Evolutionary conservation across 495 filamentous ascomycete species (phyloP).

Genomic region (Zalerion maritima): DNA sequence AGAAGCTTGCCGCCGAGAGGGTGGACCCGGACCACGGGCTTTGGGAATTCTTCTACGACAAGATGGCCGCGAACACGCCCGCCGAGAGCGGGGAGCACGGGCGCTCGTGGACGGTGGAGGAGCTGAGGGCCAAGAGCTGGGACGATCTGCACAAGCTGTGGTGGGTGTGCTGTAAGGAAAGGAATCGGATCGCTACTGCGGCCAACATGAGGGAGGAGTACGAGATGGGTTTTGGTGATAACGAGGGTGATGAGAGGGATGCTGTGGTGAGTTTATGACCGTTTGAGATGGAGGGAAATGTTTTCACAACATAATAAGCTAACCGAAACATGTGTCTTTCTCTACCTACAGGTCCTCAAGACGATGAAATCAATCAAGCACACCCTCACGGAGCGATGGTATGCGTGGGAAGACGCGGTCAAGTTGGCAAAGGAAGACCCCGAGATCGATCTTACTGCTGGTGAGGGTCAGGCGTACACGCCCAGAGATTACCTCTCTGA

Average conservation of each 20-base stretch:
- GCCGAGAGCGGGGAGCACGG: conserved; percentile 55
- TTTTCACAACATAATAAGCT: background rate
- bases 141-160: conserved; percentile 84
- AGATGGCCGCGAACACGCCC: conserved; percentile 50
- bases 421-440: conserved; percentile 52
- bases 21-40: conserved; percentile 70
- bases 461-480: conserved; percentile 30
- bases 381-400: conserved; percentile 72
- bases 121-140: conserved; percentile 80
- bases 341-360: conserved; percentile 37
- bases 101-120: conserved; percentile 71
- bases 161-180: conserved; percentile 90
- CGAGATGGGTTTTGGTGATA: conserved; percentile 51
- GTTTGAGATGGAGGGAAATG: background rate
- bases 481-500: conserved; percentile 27
- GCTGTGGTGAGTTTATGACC: conserved; percentile 36
- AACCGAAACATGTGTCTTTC: background rate
- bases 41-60: conserved; percentile 76
- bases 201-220: conserved; percentile 47
- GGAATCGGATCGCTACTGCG: conserved; percentile 77
- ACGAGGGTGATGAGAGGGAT: conserved; percentile 45
- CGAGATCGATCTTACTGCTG: conserved; percentile 45
- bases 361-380: conserved; percentile 75
- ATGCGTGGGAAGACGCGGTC: conserved; percentile 76
- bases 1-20: too few species aligned